phyloP scores from a whole-genome alignment of 495 filamentous ascomycete species.

The Sabuloglossum arenarium region DNA sequence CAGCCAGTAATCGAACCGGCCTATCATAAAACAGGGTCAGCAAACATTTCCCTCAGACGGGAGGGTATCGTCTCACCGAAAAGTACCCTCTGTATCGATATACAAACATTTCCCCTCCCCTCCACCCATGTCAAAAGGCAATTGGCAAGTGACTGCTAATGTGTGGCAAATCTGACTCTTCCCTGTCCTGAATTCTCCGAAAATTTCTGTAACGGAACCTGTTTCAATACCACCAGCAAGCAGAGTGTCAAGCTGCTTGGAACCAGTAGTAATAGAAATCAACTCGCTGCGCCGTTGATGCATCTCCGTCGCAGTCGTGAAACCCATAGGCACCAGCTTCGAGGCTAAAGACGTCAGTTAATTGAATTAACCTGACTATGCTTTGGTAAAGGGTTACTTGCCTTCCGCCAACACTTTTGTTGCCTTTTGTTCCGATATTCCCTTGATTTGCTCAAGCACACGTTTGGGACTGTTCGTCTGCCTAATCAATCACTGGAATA shows the following conservation, averaged over 20 bases:
- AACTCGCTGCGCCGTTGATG: constrained; percentile 86
- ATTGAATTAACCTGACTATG: neutral
- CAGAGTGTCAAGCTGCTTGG: constrained; percentile 88
- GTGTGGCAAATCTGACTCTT: constrained; percentile 98
- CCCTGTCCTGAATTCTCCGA: constrained; percentile 93
- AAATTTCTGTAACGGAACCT: constrained; percentile 94
- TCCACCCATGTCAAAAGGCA: constrained; percentile 97
- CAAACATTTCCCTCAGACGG: neutral
- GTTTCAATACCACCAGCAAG: constrained; percentile 91
- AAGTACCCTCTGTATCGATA: constrained; percentile 96
- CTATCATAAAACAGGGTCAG: constrained; percentile 5
- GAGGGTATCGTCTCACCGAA: constrained; percentile 27
- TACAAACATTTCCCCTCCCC: constrained; percentile 98
- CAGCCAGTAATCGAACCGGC: constrained; percentile 72
- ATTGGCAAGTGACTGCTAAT: constrained; percentile 89
- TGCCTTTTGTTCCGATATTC: constrained; percentile 91
- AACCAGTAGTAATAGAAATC: constrained; percentile 93
- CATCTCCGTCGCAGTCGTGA: constrained; percentile 99
- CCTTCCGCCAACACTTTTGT: constrained; percentile 84
- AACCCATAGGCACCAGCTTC: constrained; percentile 94
- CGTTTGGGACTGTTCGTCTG: constrained; percentile 40
- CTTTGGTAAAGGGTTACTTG: constrained; percentile 18
- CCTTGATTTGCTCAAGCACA: constrained; percentile 80
- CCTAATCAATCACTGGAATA: neutral
- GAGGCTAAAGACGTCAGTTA: constrained; percentile 34